Evolutionary conservation across 2,329 filamentous ascomycete species (phyloP), one percentile per base, ranked within the genome.

Genomic region (Fusarium odoratissimum): DNA sequence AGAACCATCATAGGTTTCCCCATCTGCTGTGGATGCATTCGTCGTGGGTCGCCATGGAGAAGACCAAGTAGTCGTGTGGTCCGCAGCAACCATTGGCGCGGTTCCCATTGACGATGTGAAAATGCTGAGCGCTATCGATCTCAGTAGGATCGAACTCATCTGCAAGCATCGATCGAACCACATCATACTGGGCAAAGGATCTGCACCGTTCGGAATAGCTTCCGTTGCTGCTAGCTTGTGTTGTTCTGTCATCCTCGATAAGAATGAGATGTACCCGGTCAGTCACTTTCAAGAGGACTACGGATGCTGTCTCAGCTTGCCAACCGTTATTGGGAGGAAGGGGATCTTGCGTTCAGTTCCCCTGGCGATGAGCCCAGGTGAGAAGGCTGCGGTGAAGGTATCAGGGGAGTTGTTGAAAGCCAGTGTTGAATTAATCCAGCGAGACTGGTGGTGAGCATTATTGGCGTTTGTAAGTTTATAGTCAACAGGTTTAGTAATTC

Each of bases 151-250:
- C 6, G 79, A 81, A 3, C 82, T 89, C 12, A 82, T 86, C 46
- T 87, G 85, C 59, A 84, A 82, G 45, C 33, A 83, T n/a, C 85
- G 83, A 41, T 83, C 85, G 0, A 81, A 83, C 9, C 80, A 79
- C 13, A 87, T 88, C 64, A 84, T 87, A 54, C 79, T 81, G 21
- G 81, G 83, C 9, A 88, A 89, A 76, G 86, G 86, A 2, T 83
- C 85, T 37, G 88, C 84, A 0, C 81, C 85, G 0, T 88, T 84
- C 71, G 87, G 87, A 21, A 85, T 88, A 52, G 86, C 83, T 16
- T 84, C 85, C 33, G 81, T 87, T 6, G 81, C 85, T 7, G 80
- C 83, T 3, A 83, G 79, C 35, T 84, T 89, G 51, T 88, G 86
- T 76, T 82, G 83, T 65, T 86, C 86, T 23, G 85, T 89, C 17